Conservation (phyloP, 805 yeast genomes). For the Hanseniaspora singularis region DNA sequence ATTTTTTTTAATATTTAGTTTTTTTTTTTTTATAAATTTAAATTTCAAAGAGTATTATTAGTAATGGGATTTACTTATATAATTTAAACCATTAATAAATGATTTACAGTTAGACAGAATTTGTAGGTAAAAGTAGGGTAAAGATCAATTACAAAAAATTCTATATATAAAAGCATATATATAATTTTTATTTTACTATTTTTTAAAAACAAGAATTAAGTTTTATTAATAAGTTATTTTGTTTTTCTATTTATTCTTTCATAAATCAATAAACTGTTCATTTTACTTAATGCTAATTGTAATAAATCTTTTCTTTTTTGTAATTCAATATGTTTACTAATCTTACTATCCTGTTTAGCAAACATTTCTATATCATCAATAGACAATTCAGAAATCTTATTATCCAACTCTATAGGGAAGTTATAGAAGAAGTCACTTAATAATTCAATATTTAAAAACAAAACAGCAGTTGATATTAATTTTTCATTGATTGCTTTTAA, state of each 20-base stretch:
- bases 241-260: constrained; percentile 27
- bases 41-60: no score
- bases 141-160: no score
- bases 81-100: no score
- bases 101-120: no score
- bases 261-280: constrained; percentile 45
- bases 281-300: constrained; percentile 71
- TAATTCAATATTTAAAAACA: constrained; percentile 85
- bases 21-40: no score
- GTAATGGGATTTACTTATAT: no score
- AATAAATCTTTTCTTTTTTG: constrained; percentile 86
- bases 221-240: no score
- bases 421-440: constrained; percentile 90
- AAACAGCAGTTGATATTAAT: constrained; percentile 80
- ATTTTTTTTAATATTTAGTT: no score
- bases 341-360: constrained; percentile 89
- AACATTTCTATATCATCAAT: constrained; percentile 72
- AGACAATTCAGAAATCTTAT: constrained; percentile 48
- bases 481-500: constrained; percentile 86
- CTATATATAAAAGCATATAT: no score
- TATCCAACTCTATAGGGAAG: constrained; percentile 87
- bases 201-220: no score
- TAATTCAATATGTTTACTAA: constrained; percentile 79
- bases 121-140: no score
- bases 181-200: no score